These are phyloP conservation scores for Candida golubevii DNA, from an alignment of 805 yeast species.

Conservation along the genomic window DNA sequence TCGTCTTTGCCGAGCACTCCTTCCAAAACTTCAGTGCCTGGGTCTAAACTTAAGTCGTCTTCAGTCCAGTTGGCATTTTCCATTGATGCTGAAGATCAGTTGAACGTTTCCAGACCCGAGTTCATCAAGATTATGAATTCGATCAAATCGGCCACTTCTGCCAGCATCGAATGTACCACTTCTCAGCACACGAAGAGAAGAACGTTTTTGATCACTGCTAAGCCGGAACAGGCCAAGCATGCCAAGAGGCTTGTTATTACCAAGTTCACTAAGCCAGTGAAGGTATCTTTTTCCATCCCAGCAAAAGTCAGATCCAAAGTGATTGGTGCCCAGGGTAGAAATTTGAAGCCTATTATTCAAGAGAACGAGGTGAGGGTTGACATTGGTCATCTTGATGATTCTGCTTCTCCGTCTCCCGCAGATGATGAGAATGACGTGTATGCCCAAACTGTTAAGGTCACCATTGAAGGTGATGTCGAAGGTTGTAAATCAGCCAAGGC, in stretches of 20 bases:
- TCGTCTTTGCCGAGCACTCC: constrained; percentile 10
- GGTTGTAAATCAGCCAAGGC: constrained; percentile 72
- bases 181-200: constrained; percentile 72
- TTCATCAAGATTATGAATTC: constrained; percentile 61
- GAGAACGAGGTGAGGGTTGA: constrained; percentile 66
- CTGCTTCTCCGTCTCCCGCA: constrained; percentile 15
- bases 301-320: constrained; percentile 69
- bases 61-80: constrained; percentile 77
- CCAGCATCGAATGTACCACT: constrained; percentile 78
- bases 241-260: constrained; percentile 76
- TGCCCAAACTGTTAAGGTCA: constrained; percentile 56
- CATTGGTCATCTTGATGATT: constrained; percentile 44
- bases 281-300: constrained; percentile 61
- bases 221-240: constrained; percentile 54
- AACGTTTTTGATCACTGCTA: constrained; percentile 79
- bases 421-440: constrained; percentile 50
- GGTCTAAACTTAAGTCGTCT: constrained; percentile 42
- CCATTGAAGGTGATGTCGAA: constrained; percentile 78
- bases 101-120: constrained; percentile 58
- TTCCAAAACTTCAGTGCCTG: constrained; percentile 2
- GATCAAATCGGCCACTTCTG: constrained; percentile 56
- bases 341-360: constrained; percentile 72
- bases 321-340: constrained; percentile 85
- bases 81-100: constrained; percentile 64
- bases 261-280: constrained; percentile 72